Evolutionary conservation across 2,329 filamentous ascomycete genomes (phyloP).

Genomic region (Xylaria sp.): DNA sequence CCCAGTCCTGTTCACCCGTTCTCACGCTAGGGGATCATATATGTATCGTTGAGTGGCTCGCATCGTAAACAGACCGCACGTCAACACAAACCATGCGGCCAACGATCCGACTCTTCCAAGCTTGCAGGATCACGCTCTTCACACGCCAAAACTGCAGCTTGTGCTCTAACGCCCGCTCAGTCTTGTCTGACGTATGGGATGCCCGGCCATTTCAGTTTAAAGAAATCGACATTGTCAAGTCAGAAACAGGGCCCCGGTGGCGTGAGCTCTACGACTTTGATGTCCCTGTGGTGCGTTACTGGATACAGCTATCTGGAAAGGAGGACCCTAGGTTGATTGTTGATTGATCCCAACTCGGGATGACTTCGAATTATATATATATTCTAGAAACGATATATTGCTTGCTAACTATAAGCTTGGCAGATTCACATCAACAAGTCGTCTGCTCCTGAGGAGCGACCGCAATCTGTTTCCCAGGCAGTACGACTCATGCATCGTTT

Average conservation of each 20-base stretch:
- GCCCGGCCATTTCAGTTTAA: constrained; percentile 73
- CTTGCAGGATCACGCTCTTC: constrained; percentile 78
- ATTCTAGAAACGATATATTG: background rate
- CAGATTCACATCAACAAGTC: constrained; percentile 73
- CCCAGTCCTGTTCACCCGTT: too few relatives aligned
- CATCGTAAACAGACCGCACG: background rate
- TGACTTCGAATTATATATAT: background rate
- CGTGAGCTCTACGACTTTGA: constrained; percentile 82
- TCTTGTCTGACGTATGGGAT: constrained; percentile 76
- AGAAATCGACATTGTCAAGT: constrained; percentile 76
- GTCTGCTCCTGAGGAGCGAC: constrained; percentile 61
- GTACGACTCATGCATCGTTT: constrained; percentile 84
- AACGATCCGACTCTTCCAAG: constrained; percentile 61
- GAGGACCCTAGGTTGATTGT: too few relatives aligned
- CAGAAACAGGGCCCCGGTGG: constrained; percentile 70
- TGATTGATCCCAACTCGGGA: background rate
- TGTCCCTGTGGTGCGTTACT: constrained; percentile 75
- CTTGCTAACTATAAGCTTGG: constrained; percentile 14
- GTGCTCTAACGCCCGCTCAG: constrained; percentile 74
- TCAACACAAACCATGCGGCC: constrained; percentile 58
- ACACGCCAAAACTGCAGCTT: constrained; percentile 77
- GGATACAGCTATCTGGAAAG: too few relatives aligned
- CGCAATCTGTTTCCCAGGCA: constrained; percentile 67
- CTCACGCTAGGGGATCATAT: too few relatives aligned
- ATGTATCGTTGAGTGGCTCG: background rate